Base-by-base conservation (phyloP, 257 asterid species). In the Scutellaria baicalensis region DNA sequence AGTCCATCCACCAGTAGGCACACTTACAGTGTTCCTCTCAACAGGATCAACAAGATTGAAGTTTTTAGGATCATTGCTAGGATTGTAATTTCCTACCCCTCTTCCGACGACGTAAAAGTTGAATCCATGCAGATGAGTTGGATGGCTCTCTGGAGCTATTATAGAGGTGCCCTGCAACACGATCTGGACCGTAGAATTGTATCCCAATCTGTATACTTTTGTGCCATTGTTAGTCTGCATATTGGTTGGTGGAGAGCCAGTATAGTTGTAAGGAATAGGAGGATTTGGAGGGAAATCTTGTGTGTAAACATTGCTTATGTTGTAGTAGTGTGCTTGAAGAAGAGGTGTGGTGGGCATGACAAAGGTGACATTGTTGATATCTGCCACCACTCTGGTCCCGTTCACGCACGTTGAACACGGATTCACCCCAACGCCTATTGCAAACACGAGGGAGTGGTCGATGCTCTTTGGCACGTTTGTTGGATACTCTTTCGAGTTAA, bases 141-240 rank as follows among this genome's bases (percentile, higher is more conserved):
- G 96, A 66, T 87, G 95, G 86, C 92, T 89, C 77, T 89, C 92
- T 17, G 95, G 95, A 52, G 95, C 92, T 21, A 89, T 52, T 6
- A 87, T 72, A 7, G 80, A 16, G 42, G 88, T 87, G 31, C 96
- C 95, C 82, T 89, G 96, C 43, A 84, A 0, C 60, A 87, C 92
- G 9, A 89, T 23, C 78, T 89, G 89, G 52, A 89, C 95, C 3
- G 83, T 84, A 9, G 90, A 79, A 65, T 85, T 89, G 57, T 76
- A 89, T 6, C 64, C 81, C 80, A 87, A 11, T 72, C 68, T 79
- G 61, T 85, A 89, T 0, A 82, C 83, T 68, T 81, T 87, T 4
- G 96, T 87, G 7, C 96, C 95, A 51, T 75, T 87, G 9, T 9
- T 59, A 0, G 96, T 89, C 86, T 71, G 84, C 87, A 82, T 68